Conservation (phyloP, 371 early-diverging fungal genomes). For the Basidiobolus heterosporus region DNA sequence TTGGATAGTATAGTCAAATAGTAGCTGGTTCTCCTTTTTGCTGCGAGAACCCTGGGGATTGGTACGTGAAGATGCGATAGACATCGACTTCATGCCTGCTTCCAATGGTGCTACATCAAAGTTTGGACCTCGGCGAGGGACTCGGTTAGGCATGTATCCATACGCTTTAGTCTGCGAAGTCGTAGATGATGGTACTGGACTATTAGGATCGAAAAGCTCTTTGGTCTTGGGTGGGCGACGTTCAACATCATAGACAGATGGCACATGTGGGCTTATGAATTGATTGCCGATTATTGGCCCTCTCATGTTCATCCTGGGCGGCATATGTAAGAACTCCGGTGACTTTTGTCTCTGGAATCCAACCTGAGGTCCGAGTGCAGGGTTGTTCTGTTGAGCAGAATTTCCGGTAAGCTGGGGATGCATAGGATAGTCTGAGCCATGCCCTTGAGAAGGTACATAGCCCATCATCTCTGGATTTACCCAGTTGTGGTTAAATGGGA, state of each 20-base stretch:
- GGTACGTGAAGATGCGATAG: slow-evolving; percentile 3
- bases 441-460: no score
- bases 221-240: not conserved
- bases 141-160: not conserved
- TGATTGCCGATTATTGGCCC: no score
- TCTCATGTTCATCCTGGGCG: no score
- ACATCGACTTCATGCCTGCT: not conserved
- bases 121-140: not conserved
- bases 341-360: no score
- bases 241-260: not conserved
- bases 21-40: not conserved
- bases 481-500: no score
- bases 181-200: not conserved
- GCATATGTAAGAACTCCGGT: no score
- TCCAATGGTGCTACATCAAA: not conserved
- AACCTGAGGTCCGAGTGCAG: no score
- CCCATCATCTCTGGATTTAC: no score
- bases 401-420: no score
- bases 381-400: no score
- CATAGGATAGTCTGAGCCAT: no score
- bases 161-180: not conserved
- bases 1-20: not conserved
- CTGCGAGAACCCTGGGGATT: not conserved
- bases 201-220: slow-evolving; percentile 1
- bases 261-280: no score